A percentile compares a stretch with the other conserved stretches of the same genome.
These are phyloP conservation scores for Fusarium sp. DNA, from an alignment of 2,329 filamentous ascomycete genomes.

Conservation along the genomic window DNA sequence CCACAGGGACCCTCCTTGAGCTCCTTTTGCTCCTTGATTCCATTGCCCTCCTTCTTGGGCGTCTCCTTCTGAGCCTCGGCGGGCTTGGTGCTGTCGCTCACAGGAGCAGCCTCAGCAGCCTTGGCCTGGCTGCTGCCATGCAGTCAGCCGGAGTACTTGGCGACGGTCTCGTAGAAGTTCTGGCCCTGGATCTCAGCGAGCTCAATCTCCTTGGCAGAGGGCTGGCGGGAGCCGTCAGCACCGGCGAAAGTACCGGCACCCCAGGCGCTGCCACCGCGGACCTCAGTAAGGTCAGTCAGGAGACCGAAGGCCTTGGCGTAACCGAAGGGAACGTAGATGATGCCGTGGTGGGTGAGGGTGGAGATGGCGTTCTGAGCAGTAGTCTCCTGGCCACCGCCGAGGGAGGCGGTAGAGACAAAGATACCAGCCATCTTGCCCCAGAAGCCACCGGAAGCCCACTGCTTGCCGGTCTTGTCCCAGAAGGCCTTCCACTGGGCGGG, in stretches of 20 bases:
- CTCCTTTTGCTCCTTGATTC: constrained; percentile 50
- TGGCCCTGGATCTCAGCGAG: constrained; percentile 85
- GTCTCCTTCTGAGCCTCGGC: constrained; percentile 30
- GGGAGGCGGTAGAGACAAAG: constrained; percentile 86
- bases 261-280: constrained; percentile 89
- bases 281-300: constrained; percentile 75
- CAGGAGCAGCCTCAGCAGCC: constrained; percentile 37
- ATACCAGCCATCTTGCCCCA: constrained; percentile 89
- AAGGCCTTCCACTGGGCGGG: constrained; percentile 93
- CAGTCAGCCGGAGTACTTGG: constrained; percentile 80
- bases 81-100: constrained; percentile 40
- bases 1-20: constrained; percentile 76
- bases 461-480: constrained; percentile 88
- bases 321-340: constrained; percentile 94
- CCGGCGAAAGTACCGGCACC: constrained; percentile 89
- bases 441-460: constrained; percentile 80
- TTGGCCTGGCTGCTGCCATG: constrained; percentile 63
- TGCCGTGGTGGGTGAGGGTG: constrained; percentile 90
- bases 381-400: constrained; percentile 91
- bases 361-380: constrained; percentile 83
- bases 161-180: constrained; percentile 78
- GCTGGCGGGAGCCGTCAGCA: constrained; percentile 83
- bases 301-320: constrained; percentile 80
- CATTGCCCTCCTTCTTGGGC: constrained; percentile 33
- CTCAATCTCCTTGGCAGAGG: constrained; percentile 75